Conservation (phyloP, 2,329 filamentous ascomycete genomes). For the Scorias spongiosa region DNA sequence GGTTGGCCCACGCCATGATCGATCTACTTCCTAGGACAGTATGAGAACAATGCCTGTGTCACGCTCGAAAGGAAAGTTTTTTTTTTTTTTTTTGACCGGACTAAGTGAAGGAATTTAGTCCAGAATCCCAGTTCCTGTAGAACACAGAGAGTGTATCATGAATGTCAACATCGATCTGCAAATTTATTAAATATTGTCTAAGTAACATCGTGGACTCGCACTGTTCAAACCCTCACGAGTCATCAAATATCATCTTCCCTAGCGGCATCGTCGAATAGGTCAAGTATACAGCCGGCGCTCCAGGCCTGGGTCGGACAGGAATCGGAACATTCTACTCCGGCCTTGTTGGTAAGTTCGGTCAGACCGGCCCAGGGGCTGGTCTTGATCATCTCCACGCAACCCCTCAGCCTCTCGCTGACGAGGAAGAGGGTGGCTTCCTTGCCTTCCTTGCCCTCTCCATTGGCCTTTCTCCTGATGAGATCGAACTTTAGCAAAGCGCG, state of each 20-base stretch:
- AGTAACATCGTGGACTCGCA: too few species aligned
- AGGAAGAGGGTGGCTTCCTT: slow-evolving; percentile 86
- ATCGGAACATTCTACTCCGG: slow-evolving; percentile 68
- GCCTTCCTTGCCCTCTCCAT: slow-evolving; percentile 36
- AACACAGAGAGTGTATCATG: too few species aligned
- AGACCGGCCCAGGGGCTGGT: slow-evolving; percentile 78
- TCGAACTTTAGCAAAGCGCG: slow-evolving; percentile 86
- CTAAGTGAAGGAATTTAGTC: too few species aligned
- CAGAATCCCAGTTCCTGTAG: too few species aligned
- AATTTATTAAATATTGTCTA: too few species aligned
- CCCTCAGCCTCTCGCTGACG: slow-evolving; percentile 65
- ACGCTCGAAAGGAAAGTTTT: too few species aligned
- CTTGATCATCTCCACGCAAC: slow-evolving; percentile 72
- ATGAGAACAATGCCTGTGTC: too few species aligned
- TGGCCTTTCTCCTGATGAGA: slow-evolving; percentile 51
- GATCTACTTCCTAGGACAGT: too few species aligned
- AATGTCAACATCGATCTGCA: too few species aligned
- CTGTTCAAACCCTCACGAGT: too few species aligned
- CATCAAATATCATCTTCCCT: not conserved
- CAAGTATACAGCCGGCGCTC: slow-evolving; percentile 88
- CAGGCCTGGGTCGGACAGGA: slow-evolving; percentile 95
- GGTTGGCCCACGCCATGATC: too few species aligned
- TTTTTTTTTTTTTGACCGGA: too few species aligned
- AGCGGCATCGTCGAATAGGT: slow-evolving; percentile 80
- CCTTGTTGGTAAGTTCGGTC: slow-evolving; percentile 83